Conservation (phyloP, 176 grass and related monocot species). For the Puccinellia tenuiflora region DNA sequence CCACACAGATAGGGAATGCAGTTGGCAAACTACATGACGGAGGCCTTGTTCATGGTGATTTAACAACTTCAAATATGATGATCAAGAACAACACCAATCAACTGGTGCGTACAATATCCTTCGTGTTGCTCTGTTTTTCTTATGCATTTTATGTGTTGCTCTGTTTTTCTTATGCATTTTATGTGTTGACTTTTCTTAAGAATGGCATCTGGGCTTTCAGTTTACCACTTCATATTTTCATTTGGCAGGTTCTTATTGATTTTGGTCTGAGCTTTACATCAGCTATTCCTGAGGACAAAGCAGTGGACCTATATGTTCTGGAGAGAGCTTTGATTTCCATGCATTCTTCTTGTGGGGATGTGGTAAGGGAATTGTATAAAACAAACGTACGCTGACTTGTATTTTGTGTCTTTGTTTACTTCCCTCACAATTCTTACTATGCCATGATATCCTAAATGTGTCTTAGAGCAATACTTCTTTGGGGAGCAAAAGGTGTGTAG, state of each 20-base stretch:
- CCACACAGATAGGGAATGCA: conserved; percentile 80
- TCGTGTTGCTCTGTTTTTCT: not conserved
- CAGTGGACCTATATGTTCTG: conserved; percentile 87
- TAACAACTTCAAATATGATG: conserved; percentile 98
- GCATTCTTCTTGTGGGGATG: conserved; percentile 89
- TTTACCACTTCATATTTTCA: conserved; percentile 1
- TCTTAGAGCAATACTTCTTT: not conserved
- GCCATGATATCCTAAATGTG: not conserved
- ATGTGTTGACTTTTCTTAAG: not conserved
- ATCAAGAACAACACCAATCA: conserved; percentile 58
- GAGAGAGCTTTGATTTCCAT: conserved; percentile 96
- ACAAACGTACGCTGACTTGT: not conserved
- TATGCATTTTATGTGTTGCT: conserved; percentile 17
- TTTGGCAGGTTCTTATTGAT: conserved; percentile 83
- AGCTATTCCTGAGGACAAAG: conserved; percentile 88
- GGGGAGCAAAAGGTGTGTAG: not conserved
- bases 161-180: not conserved
- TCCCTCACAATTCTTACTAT: not conserved
- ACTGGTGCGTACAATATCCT: conserved; percentile 38
- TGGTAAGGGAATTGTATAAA: conserved; percentile 52
- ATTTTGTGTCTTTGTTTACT: not conserved
- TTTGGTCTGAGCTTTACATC: conserved; percentile 96
- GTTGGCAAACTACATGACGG: conserved; percentile 87
- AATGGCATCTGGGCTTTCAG: not conserved
- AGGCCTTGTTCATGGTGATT: conserved; percentile 86